phyloP scores from a whole-genome alignment of 2,329 filamentous ascomycete species.

The Talaromyces islandicus region DNA sequence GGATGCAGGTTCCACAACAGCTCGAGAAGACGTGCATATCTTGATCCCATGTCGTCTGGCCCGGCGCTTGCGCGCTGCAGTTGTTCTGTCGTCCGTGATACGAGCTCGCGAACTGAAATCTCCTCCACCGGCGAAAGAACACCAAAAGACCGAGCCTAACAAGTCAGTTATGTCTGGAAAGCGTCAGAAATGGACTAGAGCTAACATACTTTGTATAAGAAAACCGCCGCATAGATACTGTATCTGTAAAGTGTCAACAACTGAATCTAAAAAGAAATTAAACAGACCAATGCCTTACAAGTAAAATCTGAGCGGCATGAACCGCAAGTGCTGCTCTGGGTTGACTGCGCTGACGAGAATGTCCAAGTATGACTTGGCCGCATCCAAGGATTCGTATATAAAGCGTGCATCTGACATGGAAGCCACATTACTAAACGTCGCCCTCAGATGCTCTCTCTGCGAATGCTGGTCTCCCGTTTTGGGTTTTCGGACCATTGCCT shows the following conservation, averaged over 20 bases:
- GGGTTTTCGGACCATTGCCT: slow-evolving; percentile 38
- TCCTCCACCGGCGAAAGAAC: slow-evolving; percentile 53
- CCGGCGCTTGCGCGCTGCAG: slow-evolving; percentile 54
- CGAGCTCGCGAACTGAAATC: slow-evolving; percentile 51
- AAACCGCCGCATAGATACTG: slow-evolving; percentile 58
- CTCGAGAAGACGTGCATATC: slow-evolving; percentile 56
- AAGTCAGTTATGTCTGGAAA: neutral
- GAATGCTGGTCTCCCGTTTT: slow-evolving; percentile 29
- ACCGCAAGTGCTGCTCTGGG: slow-evolving; percentile 53
- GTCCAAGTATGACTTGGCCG: slow-evolving; percentile 56
- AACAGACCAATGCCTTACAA: slow-evolving; percentile 39
- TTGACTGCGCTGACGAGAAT: slow-evolving; percentile 57
- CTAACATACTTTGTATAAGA: slow-evolving; percentile 53
- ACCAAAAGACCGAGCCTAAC: slow-evolving; percentile 51
- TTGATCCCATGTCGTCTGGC: slow-evolving; percentile 54
- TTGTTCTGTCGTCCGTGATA: slow-evolving; percentile 54
- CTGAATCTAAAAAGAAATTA: neutral
- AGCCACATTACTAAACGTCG: slow-evolving; percentile 50
- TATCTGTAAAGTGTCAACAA: slow-evolving; percentile 25
- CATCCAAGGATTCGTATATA: slow-evolving; percentile 61
- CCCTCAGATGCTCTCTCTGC: slow-evolving; percentile 35
- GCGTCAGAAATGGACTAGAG: neutral
- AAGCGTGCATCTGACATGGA: slow-evolving; percentile 59
- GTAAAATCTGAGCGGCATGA: slow-evolving; percentile 60
- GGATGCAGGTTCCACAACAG: slow-evolving; percentile 51